phyloP scores from a whole-genome alignment of 2,329 filamentous ascomycete genomes.

The Gremmenia infestans region DNA sequence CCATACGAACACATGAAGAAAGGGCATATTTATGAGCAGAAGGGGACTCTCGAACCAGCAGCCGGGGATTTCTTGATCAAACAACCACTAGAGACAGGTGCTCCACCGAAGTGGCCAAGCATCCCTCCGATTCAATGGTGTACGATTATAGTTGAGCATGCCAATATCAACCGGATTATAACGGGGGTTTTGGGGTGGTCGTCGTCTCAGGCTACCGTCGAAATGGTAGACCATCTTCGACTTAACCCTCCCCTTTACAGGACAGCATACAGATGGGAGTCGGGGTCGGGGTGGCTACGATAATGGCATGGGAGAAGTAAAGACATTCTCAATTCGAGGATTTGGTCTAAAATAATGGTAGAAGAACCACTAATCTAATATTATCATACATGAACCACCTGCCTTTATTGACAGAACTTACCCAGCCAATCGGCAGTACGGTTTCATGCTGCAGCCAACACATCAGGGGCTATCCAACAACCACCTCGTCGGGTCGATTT shows the following conservation, averaged over 20 bases:
- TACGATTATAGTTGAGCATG: background rate
- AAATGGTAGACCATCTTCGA: no score
- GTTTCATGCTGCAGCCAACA: background rate
- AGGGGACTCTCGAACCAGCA: background rate
- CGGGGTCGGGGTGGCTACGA: no score
- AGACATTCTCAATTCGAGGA: background rate
- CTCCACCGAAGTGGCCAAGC: background rate
- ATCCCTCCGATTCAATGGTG: background rate
- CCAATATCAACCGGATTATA: background rate
- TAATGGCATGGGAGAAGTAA: no score
- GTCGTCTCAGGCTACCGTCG: no score
- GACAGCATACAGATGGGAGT: no score
- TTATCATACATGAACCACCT: background rate
- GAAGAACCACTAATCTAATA: background rate
- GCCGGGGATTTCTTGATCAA: no score
- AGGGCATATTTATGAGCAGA: background rate
- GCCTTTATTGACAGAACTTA: background rate
- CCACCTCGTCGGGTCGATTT: background rate
- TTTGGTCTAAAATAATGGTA: background rate
- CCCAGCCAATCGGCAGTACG: background rate
- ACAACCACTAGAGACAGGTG: background rate
- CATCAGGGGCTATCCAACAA: background rate
- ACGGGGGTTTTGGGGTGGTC: no score
- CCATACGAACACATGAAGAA: conserved; percentile 23
- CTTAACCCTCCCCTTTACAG: no score